phyloP scores from a whole-genome alignment of 2,329 filamentous ascomycete species.

The Alternaria ventricosa region DNA sequence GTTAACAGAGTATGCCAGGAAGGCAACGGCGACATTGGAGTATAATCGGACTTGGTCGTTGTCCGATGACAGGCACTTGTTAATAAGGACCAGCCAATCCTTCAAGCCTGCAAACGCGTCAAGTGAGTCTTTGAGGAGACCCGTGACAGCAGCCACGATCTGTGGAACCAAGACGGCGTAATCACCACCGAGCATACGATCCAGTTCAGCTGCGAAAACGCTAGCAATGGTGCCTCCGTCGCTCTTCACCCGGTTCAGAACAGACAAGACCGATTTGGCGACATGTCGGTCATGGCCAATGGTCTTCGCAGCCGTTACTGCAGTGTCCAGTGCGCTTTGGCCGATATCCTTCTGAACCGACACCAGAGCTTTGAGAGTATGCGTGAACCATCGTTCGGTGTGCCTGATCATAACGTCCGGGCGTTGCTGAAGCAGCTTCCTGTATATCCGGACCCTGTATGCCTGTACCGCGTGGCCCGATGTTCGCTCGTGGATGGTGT shows the following conservation, averaged over 20 bases:
- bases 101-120: constrained; percentile 74
- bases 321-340: constrained; percentile 74
- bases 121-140: constrained; percentile 72
- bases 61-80: constrained; percentile 81
- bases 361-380: constrained; percentile 82
- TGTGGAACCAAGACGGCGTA: constrained; percentile 75
- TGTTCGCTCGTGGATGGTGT: constrained; percentile 74
- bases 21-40: constrained; percentile 85
- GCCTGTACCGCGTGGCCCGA: constrained; percentile 82
- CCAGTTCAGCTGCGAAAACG: constrained; percentile 71
- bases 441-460: constrained; percentile 79
- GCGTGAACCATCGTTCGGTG: constrained; percentile 76
- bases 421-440: constrained; percentile 75
- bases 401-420: constrained; percentile 73
- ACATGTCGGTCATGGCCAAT: constrained; percentile 74
- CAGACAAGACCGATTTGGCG: constrained; percentile 69
- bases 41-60: constrained; percentile 69
- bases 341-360: constrained; percentile 80
- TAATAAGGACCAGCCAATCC: constrained; percentile 78
- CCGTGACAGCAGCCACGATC: constrained; percentile 84
- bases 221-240: constrained; percentile 63
- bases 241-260: constrained; percentile 64
- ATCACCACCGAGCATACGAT: constrained; percentile 63
- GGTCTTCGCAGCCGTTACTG: constrained; percentile 71
- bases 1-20: constrained; percentile 78